A percentile compares a stretch with the other conserved stretches of the same genome.
These are phyloP conservation scores for Neonothopanus nambi DNA, from an alignment of 1,284 basidiomycete species.

Conservation along the genomic window DNA sequence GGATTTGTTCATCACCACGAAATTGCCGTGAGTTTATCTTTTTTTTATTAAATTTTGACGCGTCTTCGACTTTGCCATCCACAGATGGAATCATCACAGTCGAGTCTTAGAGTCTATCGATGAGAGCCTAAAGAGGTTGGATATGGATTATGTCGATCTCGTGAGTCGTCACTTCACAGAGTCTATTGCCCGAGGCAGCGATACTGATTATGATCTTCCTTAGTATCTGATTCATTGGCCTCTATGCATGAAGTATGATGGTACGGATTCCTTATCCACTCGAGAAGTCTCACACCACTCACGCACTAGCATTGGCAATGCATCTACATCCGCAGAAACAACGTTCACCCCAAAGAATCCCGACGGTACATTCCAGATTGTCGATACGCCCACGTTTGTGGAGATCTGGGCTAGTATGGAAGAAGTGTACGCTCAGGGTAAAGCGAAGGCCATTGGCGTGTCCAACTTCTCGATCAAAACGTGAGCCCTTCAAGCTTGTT, in stretches of 20 bases:
- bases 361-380: conserved; percentile 20
- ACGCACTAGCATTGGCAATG: too few relatives aligned
- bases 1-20: too few relatives aligned
- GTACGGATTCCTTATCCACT: not conserved
- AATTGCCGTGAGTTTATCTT: too few relatives aligned
- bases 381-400: conserved; percentile 22
- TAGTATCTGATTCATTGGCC: conserved; percentile 70
- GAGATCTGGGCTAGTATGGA: conserved; percentile 27
- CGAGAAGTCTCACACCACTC: not conserved
- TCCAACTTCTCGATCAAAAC: conserved; percentile 33
- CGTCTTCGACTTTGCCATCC: too few relatives aligned
- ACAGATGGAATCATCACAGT: conserved; percentile 37
- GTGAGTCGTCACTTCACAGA: conserved; percentile 18
- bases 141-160: conserved; percentile 61
- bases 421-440: conserved; percentile 23
- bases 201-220: not conserved
- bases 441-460: conserved; percentile 44
- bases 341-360: conserved; percentile 20
- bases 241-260: conserved; percentile 23
- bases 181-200: not conserved
- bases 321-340: too few relatives aligned
- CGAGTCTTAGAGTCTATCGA: conserved; percentile 51
- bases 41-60: too few relatives aligned
- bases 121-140: conserved; percentile 54
- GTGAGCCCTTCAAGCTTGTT: conserved; percentile 15